Base-by-base conservation (phyloP, 2,329 filamentous ascomycete genomes). In the Zelopaecilomyces penicillatus region DNA sequence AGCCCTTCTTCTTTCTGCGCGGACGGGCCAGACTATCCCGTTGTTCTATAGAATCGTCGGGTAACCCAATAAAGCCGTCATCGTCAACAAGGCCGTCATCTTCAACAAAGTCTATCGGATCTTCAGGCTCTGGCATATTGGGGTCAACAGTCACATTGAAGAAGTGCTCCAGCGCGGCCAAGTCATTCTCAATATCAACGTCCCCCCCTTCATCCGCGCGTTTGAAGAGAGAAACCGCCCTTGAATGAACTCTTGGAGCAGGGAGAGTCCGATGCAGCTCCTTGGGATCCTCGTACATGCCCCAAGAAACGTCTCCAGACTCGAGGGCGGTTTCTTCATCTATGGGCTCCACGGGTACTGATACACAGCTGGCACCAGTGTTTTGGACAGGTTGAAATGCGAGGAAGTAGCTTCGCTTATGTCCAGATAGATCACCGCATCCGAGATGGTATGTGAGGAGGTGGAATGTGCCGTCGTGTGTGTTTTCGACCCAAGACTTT, bases 251-350 rank as follows among this genome's bases (percentile, higher is more conserved):
- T 12, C 11, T 40, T 9, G 28, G 6, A 32, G 28, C 28, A 12
- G 29, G 12, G 5, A 29, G 3, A 26, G 8, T 30, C 6, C 28
- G 27, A 33, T 30, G 31, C 32, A 30, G 41, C 9, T 42, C n/a
- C 11, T 37, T 28, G 19, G 44, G 44, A 30, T 46, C 32, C 29
- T 31, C 30, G 30, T 46, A 46, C 3, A 30, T 46, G 11, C 44
- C 44, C 44, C 44, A 46, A n/a, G 33, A 31, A 29, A 46, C 19
- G 6, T 46, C 44, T 11, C 44, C 44, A 37, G 44, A 46, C 10
- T 41, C 38, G 12, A 45, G 34, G 4, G 43, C 43, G 26, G 41
- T 31, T 5, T 41, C 27, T 19, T 45, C 30, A 5, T 41, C 10
- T 27, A 45, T 37, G 26, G 26, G n/a, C 2, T 27, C 34, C n/a